These are phyloP conservation scores for Trichophyton rubrum DNA, from an alignment of 2,329 filamentous ascomycete species.

Conservation along the genomic window DNA sequence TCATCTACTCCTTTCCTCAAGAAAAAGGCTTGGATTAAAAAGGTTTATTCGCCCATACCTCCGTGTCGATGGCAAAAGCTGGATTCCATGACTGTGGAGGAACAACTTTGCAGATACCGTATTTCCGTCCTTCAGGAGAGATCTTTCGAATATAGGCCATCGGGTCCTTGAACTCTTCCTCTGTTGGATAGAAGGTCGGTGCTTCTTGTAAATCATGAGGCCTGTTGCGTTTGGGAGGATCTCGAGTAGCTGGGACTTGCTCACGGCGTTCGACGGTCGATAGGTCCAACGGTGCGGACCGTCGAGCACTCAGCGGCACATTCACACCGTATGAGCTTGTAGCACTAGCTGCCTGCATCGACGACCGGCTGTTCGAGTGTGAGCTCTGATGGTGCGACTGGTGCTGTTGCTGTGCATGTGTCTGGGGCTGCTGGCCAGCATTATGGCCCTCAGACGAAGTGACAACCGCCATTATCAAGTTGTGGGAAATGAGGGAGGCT, in stretches of 20 bases:
- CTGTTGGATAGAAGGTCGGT: conserved; percentile 77
- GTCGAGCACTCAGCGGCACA: conserved; percentile 52
- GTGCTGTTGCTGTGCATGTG: conserved; percentile 2
- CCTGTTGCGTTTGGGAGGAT: conserved; percentile 62
- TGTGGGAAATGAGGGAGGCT: neutral
- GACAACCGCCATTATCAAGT: conserved; percentile 32
- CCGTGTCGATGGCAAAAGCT: conserved; percentile 88
- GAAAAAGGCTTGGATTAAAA: too few relatives aligned
- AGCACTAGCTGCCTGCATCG: conserved; percentile 31
- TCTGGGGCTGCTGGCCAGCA: conserved; percentile 21
- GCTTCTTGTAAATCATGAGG: conserved; percentile 80
- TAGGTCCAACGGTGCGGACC: conserved; percentile 62
- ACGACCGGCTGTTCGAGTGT: conserved; percentile 24
- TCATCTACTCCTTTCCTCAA: neutral
- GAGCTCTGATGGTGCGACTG: conserved; percentile 12
- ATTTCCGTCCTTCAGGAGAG: conserved; percentile 68
- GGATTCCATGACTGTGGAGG: conserved; percentile 91
- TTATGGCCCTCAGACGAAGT: conserved; percentile 19
- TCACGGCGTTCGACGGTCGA: conserved; percentile 84
- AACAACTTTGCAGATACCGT: conserved; percentile 90
- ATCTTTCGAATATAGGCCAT: conserved; percentile 92
- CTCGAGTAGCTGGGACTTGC: conserved; percentile 62
- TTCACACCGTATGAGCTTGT: conserved; percentile 35
- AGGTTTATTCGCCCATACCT: conserved; percentile 50
- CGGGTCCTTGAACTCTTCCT: conserved; percentile 90